These are phyloP conservation scores for Licmophora abbreviata DNA, from an alignment of 108 stramenopile genomes.

Conservation along the genomic window DNA sequence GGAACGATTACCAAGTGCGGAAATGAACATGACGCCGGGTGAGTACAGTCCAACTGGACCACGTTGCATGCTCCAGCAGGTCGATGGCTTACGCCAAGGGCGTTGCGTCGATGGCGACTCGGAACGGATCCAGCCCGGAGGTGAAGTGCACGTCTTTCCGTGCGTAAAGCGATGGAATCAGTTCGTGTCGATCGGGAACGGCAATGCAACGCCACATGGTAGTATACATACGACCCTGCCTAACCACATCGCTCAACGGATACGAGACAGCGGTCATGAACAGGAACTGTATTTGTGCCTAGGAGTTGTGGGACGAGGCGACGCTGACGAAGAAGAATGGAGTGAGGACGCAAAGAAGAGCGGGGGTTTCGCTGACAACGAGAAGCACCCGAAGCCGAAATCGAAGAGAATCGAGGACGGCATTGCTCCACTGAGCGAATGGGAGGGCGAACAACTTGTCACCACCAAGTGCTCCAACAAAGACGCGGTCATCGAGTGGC, in stretches of 20 bases:
- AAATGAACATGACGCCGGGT: conserved; percentile 55
- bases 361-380: background rate
- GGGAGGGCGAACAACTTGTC: conserved; percentile 57
- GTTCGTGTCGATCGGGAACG: conserved; percentile 80
- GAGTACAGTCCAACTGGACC: conserved; percentile 62
- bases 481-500: conserved; percentile 69
- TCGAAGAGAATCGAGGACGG: conserved; percentile 30
- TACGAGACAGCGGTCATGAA: conserved; percentile 12
- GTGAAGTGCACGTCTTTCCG: conserved; percentile 60
- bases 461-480: conserved; percentile 66
- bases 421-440: conserved; percentile 26
- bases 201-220: conserved; percentile 44
- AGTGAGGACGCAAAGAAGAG: conserved; percentile 24
- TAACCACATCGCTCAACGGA: conserved; percentile 30
- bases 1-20: conserved; percentile 48
- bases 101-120: conserved; percentile 76
- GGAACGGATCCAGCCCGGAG: conserved; percentile 39
- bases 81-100: conserved; percentile 66
- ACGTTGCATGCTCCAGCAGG: conserved; percentile 58
- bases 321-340: conserved; percentile 60
- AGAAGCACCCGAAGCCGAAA: conserved; percentile 18
- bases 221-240: conserved; percentile 63
- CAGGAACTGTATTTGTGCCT: conserved; percentile 64
- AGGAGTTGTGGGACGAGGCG: conserved; percentile 59
- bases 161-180: conserved; percentile 81